Evolutionary conservation across 1,284 basidiomycete species (phyloP).

Genomic region (Thelephora terrestris): DNA sequence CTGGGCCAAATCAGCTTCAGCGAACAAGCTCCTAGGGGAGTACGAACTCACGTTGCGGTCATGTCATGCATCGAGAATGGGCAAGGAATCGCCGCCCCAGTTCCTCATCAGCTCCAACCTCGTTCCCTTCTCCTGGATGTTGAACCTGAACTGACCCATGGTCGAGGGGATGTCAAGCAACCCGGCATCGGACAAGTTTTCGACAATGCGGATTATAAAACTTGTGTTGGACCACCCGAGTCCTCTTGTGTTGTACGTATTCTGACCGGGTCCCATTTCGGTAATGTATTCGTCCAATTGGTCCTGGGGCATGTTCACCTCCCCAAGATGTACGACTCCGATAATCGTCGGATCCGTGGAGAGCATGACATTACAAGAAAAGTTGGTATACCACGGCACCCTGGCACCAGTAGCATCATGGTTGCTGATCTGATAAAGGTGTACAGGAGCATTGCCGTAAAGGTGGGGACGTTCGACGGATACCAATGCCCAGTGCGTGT

Average conservation of each 20-base stretch:
- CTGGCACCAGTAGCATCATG: not conserved
- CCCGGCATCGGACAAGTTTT: not conserved
- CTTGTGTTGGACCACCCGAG: not conserved
- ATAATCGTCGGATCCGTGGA: not conserved
- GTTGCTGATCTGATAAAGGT: not conserved
- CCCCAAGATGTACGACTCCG: not conserved
- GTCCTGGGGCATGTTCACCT: not conserved
- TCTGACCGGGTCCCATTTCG: not conserved
- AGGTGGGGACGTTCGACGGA: not conserved
- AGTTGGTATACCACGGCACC: not conserved
- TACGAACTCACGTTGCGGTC: not conserved
- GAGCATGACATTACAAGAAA: not conserved
- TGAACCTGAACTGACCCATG: not conserved
- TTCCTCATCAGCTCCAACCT: not conserved
- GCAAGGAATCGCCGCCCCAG: not conserved
- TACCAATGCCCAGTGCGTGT: not conserved
- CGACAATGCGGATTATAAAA: not conserved
- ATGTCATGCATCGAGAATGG: constrained; percentile 1
- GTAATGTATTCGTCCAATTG: not conserved
- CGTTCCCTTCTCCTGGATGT: not conserved
- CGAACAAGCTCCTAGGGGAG: not conserved
- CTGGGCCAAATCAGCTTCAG: not conserved
- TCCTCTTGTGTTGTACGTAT: not conserved
- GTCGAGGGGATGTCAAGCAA: not conserved
- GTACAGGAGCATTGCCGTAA: not conserved